Base-by-base conservation (phyloP, 306 rosid species). In the Pterocarpus santalinus region DNA sequence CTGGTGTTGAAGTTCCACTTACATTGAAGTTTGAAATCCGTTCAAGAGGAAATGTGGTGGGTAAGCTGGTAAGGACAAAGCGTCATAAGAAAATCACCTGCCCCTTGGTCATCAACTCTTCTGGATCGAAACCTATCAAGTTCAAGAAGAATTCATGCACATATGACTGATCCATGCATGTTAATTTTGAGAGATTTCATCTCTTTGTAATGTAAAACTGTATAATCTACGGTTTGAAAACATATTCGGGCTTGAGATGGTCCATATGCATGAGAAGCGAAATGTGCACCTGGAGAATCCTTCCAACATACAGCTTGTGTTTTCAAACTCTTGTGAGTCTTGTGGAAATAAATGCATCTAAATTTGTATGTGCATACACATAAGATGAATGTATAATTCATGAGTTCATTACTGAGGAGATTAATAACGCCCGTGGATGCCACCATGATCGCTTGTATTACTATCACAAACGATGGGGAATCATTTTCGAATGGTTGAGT, bases 21-120 rank as follows among this genome's bases (percentile, higher is more conserved):
- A 87, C 81, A 7, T 86, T 95, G 65, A 76, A 73, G 70, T 85
- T 90, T 61, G 89, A 90, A 72, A 83, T 96, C 69, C 78, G 84
- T 41, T 87, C 98, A 16, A 77, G 89, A 58, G 99, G 92, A 7
- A 75, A 88, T 77, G 98, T 96, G 49, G 98, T 96, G 1, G 98
- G 99, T 7, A 90, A 90, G 70, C 82, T 93, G 30, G 97, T 96
- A n/a, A 92, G 85, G 87, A 84, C 96, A 13, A 93, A 75, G 76
- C 96, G 86, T 78, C 80, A 79, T 41, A 90, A 76, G 85, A 73
- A 74, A 82, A 88, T 96, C 76, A 85, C 94, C 10, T 96, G 99
- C 65, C 87, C 88, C 44, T 79, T 96, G 67, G 67, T 77, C 39
- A 58, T 96, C n/a, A 90, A 92, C 78, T 86, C 94, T 63, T 67